These are phyloP conservation scores for Camellia lanceoleosa DNA, from an alignment of 148 eudicot species.

Conservation along the genomic window DNA sequence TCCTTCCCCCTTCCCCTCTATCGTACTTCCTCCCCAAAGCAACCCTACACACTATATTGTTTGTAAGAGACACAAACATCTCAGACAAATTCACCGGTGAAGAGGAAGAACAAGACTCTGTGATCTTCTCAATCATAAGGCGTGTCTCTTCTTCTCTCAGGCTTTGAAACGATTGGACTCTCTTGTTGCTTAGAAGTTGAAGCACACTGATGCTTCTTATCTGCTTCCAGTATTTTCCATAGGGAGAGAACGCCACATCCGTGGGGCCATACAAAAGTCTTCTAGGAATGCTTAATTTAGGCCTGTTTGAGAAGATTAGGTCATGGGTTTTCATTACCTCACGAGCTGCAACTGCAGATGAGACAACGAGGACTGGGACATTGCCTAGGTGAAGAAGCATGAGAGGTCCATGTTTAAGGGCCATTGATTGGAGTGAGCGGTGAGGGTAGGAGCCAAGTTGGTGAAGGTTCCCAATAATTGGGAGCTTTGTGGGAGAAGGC, in stretches of 20 bases:
- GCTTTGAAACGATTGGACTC: slow-evolving; percentile 22
- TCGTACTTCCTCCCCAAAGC: slow-evolving; percentile 15
- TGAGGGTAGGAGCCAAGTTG: neutral
- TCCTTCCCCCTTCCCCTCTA: neutral
- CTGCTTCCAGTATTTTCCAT: slow-evolving; percentile 24
- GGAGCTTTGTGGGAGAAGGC: slow-evolving; percentile 2
- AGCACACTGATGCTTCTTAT: slow-evolving; percentile 28
- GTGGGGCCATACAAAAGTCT: neutral
- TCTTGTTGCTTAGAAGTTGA: slow-evolving; percentile 22
- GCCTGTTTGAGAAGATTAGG: neutral
- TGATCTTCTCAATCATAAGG: neutral
- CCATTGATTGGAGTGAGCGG: neutral
- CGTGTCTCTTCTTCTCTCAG: slow-evolving; percentile 29
- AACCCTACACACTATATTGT: slow-evolving; percentile 2
- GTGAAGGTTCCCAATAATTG: slow-evolving; percentile 3
- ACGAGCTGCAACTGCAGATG: neutral
- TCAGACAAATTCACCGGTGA: neutral
- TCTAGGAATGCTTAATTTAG: neutral
- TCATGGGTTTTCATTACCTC: slow-evolving; percentile 7
- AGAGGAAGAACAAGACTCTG: neutral
- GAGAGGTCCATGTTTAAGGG: neutral
- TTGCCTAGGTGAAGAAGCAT: neutral
- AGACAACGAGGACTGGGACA: neutral
- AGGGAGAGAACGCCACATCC: neutral
- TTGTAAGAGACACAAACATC: slow-evolving; percentile 12